These are phyloP conservation scores for Zymoseptoria crescenta DNA, from an alignment of 2,329 filamentous ascomycete species.

Conservation along the genomic window DNA sequence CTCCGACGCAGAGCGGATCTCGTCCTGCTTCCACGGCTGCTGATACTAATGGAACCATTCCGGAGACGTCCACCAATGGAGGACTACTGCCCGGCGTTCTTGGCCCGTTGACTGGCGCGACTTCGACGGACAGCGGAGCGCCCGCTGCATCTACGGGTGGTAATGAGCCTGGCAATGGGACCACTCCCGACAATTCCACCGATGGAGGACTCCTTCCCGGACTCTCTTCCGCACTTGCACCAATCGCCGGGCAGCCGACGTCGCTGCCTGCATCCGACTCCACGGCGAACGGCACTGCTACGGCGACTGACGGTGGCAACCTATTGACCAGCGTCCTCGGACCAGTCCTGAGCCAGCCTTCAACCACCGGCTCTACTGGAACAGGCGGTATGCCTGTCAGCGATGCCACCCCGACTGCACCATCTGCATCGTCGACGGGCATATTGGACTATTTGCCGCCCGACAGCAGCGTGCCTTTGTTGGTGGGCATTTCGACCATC, in stretches of 20 bases:
- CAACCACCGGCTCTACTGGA: not conserved
- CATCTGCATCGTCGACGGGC: not conserved
- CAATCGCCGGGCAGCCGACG: not conserved
- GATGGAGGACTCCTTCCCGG: not conserved
- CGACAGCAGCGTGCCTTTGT: conserved; percentile 20
- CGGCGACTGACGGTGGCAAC: not conserved
- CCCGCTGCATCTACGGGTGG: not conserved
- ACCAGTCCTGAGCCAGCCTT: not conserved
- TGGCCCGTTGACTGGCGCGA: not conserved
- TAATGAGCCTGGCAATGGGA: no score
- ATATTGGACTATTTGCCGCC: not conserved
- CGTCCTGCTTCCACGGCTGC: not conserved
- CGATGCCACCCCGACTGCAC: not conserved
- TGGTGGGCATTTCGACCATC: conserved; percentile 28
- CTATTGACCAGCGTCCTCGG: not conserved
- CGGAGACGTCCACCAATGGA: not conserved
- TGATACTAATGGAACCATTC: not conserved
- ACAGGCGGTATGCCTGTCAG: not conserved
- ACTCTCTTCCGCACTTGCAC: not conserved
- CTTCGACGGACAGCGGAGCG: not conserved
- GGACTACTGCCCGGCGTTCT: not conserved
- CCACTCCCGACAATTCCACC: no score
- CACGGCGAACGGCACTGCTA: not conserved
- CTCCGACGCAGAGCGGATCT: not conserved
- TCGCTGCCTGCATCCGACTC: not conserved